Evolutionary conservation across 2,329 filamentous ascomycete genomes (phyloP), one percentile per base, ranked within the genome.

Genomic region (Cryoendolithus antarcticus): DNA sequence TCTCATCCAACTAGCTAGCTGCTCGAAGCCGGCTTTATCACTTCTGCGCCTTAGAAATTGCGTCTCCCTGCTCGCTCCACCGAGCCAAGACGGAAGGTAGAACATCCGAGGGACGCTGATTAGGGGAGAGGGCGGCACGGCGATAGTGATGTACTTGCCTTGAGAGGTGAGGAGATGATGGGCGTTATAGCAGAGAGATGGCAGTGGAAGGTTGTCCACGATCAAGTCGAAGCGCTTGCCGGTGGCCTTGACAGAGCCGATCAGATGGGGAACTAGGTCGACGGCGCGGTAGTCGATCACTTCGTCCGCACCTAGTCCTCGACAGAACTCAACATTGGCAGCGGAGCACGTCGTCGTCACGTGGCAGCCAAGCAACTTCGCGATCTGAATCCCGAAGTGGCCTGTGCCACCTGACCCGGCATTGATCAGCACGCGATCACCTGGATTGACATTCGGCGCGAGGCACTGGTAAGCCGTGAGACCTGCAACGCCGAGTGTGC

Each of bases 391-490:
- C 0, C 66, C 70, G 41, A 68, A 78, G 0, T 67, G 64, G 0
- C 78, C 78, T 1, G 66, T 70, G 1, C 77, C 77, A 6, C 78
- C 77, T 3, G 69, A 74, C 1, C 77, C 76, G 8, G 75, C 77
- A 45, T 80, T 80, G 56, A 82, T 69, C 53, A 82, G 76, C 4
- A 82, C 63, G 46, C 63, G 69, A 35, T 71, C 65, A 7, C 61
- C 62, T 4, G 47, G 41, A 30, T 62, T 59, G 29, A 61, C 54
- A 32, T 60, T 53, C 0, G 58, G 58, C 2, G 53, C 47, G 30
- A 66, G 52, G 4, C 51, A 51, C 40, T 62, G 57, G 30, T 56
- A 61, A n/a, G 59, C 62, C 4, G 62, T 64, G 3, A 62, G 40
- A 0, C 58, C 63, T 10, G 55, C 59, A 9, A 60, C 44, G 1